Base-by-base conservation (phyloP, 805 yeast genomes). In the Candida berthetii region DNA sequence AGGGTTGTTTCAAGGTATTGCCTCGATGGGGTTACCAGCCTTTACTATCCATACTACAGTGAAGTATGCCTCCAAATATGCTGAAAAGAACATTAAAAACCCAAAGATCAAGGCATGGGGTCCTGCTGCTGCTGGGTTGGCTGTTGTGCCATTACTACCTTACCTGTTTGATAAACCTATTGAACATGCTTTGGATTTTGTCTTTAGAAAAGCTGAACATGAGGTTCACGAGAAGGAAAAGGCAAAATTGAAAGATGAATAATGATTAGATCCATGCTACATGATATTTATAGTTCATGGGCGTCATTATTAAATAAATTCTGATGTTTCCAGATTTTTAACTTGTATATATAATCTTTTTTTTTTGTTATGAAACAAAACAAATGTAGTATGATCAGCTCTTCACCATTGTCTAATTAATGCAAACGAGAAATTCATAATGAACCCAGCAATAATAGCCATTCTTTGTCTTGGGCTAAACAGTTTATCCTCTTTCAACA, bases 11-110 rank as follows among this genome's bases (percentile, higher is more conserved):
- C 95, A 85, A 61, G 71, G 83, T 48, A 69, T 86, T 47, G 95
- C 95, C 3, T 79, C 87, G 36, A 86, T 85, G 93, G 91, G 86
- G 14, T 68, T 85, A 34, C 95, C 95, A 9, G 95, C 95, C 3
- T 79, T 85, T 60, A 85, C 95, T 5, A 85, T 85, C 52, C 95
- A 85, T 58, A 71, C 84, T 2, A 67, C 81, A 5, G 95, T 85
- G 33, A 71, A 82, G 49, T 84, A 85, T 55, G 77, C 88, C 2
- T 80, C 86, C 3, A 42, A 65, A 17, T 62, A 79, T 25, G 77
- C 86, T 58, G 53, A 58, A 44, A 80, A 80, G 58, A 78, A 80
- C 56, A 59, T 73, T 39, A 64, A 67, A 37, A 70, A 68, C 44
- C 67, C 69, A 42, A 43, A 63, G 1, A 40, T 85, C 44, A 75